Conservation (phyloP, 2,329 filamentous ascomycete genomes). For the Chaetomium sp. region DNA sequence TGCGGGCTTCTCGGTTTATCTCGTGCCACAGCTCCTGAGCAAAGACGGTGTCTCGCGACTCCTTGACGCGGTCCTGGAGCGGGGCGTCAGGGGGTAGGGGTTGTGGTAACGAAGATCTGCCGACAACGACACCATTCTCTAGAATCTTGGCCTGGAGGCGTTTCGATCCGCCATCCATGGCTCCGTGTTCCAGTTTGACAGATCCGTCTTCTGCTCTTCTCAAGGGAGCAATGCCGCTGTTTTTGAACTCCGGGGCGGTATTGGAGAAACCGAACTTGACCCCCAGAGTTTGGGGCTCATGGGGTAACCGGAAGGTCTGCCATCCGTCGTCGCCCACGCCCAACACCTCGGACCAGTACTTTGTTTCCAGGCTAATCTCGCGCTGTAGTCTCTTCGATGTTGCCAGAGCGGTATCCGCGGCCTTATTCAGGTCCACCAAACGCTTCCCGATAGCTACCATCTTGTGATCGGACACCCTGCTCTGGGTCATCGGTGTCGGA, state of each 20-base stretch:
- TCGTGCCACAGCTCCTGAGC: conserved; percentile 91
- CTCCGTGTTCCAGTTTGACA: conserved; percentile 70
- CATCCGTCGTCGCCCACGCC: conserved; percentile 82
- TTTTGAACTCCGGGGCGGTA: conserved; percentile 60
- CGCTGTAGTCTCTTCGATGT: conserved; percentile 72
- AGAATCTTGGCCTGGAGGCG: conserved; percentile 69
- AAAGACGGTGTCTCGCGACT: conserved; percentile 77
- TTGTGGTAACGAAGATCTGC: conserved; percentile 55
- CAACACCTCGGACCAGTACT: conserved; percentile 87
- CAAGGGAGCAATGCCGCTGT: conserved; percentile 79
- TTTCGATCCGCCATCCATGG: conserved; percentile 54
- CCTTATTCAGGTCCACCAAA: conserved; percentile 72
- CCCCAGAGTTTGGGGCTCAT: conserved; percentile 72
- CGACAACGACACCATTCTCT: conserved; percentile 59
- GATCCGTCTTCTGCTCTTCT: conserved; percentile 72
- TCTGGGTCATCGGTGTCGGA: conserved; percentile 60
- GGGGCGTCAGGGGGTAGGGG: conserved; percentile 59
- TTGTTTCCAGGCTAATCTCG: conserved; percentile 78
- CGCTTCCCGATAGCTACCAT: conserved; percentile 70
- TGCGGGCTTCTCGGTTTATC: conserved; percentile 77
- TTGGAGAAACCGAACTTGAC: conserved; percentile 83
- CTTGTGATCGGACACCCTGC: conserved; percentile 58
- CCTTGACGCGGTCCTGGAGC: conserved; percentile 69
- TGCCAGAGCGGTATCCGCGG: conserved; percentile 71
- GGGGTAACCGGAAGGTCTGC: conserved; percentile 77